Conservation (phyloP, 805 yeast genomes). For the Scheffersomyces stipitis region DNA sequence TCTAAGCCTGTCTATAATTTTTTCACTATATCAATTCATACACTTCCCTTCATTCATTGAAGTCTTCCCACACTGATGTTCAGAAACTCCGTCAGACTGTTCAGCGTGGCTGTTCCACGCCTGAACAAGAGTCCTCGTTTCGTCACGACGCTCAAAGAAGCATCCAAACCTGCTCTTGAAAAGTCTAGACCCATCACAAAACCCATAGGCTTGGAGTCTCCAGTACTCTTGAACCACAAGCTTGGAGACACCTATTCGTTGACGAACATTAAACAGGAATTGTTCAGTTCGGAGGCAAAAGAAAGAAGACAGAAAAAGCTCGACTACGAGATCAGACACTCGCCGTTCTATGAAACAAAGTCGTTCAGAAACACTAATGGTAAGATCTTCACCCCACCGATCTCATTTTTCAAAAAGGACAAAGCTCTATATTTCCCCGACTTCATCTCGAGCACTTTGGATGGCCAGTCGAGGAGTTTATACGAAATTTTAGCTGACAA, state of each 20-base stretch:
- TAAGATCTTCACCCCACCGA: conserved; percentile 79
- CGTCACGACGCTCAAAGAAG: conserved; percentile 34
- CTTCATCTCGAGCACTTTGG: conserved; percentile 55
- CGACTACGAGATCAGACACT: conserved; percentile 43
- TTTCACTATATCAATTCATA: conserved; percentile 1
- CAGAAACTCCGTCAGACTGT: not conserved
- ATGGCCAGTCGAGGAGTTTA: conserved; percentile 36
- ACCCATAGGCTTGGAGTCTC: conserved; percentile 40
- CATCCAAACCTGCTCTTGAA: conserved; percentile 39
- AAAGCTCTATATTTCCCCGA: conserved; percentile 83
- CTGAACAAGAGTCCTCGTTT: conserved; percentile 29
- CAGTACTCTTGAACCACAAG: conserved; percentile 25
- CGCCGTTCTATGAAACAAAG: conserved; percentile 44
- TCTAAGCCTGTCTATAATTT: too few relatives aligned
- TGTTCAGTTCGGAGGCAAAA: conserved; percentile 35
- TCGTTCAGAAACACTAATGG: conserved; percentile 73
- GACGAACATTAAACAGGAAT: conserved; percentile 18
- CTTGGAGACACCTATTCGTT: conserved; percentile 13
- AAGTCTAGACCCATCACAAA: conserved; percentile 28
- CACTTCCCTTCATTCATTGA: not conserved
- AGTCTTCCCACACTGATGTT: not conserved
- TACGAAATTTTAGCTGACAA: conserved; percentile 40
- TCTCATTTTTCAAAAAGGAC: conserved; percentile 70
- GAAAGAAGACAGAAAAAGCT: conserved; percentile 38
- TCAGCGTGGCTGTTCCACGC: not conserved